Conservation (phyloP, 805 yeast species). For the Sugiyamaella marilandica region DNA sequence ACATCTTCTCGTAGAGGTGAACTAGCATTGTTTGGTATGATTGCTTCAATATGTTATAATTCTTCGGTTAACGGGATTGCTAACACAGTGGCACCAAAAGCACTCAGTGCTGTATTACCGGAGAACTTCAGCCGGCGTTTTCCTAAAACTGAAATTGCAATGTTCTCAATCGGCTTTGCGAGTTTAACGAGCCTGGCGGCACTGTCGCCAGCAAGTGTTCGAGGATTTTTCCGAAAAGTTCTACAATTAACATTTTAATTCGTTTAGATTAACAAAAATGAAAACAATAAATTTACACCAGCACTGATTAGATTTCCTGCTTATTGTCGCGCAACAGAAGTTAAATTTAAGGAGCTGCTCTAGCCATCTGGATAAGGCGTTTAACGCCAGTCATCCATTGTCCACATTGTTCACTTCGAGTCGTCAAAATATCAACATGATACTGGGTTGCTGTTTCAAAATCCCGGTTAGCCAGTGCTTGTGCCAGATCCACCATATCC, state of each 20-base stretch:
- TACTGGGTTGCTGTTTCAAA: conserved; percentile 52
- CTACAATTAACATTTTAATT: conserved; percentile 9
- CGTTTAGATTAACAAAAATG: not conserved
- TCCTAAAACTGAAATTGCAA: conserved; percentile 12
- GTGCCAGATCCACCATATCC: conserved; percentile 48
- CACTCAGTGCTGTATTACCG: conserved; percentile 14
- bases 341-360: conserved; percentile 22
- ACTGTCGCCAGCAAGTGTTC: conserved; percentile 5
- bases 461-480: conserved; percentile 49
- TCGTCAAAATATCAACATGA: conserved; percentile 51
- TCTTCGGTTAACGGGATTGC: not conserved
- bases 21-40: conserved; percentile 39
- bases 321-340: not conserved
- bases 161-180: conserved; percentile 21
- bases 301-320: not conserved
- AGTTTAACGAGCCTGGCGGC: conserved; percentile 9
- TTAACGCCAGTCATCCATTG: conserved; percentile 92
- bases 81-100: conserved; percentile 34
- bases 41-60: not conserved
- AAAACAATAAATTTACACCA: not conserved
- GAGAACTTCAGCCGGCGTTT: conserved; percentile 6
- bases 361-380: conserved; percentile 69
- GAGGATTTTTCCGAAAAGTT: conserved; percentile 16
- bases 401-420: conserved; percentile 69
- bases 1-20: conserved; percentile 41